A percentile compares a stretch with the other conserved stretches of the same genome.
These are phyloP conservation scores for Alternaria longipes DNA, from an alignment of 2,329 filamentous ascomycete species.

Conservation along the genomic window DNA sequence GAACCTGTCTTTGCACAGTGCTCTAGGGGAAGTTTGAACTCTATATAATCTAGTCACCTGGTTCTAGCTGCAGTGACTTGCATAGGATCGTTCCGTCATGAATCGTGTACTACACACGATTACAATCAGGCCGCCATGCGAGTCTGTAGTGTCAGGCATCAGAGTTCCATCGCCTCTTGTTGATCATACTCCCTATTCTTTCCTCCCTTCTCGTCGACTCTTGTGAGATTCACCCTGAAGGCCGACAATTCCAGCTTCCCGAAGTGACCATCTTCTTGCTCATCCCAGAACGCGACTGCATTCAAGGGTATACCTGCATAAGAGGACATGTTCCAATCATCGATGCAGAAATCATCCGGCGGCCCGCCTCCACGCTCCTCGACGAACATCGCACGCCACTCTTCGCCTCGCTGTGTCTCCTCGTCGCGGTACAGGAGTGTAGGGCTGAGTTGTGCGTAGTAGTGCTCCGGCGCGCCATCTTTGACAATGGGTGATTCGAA, in stretches of 20 bases:
- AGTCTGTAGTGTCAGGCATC: not conserved
- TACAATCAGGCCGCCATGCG: not conserved
- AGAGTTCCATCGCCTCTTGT: slow-evolving; percentile 21
- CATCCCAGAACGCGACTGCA: slow-evolving; percentile 50
- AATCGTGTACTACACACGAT: not conserved
- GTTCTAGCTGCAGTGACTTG: not conserved
- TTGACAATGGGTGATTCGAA: slow-evolving; percentile 17
- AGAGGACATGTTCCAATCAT: slow-evolving; percentile 40
- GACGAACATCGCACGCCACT: slow-evolving; percentile 43
- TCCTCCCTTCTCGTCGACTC: slow-evolving; percentile 1
- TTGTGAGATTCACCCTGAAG: slow-evolving; percentile 42
- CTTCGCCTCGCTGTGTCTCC: slow-evolving; percentile 41
- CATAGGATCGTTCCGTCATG: not conserved
- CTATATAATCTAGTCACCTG: not conserved
- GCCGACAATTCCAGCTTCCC: slow-evolving; percentile 44
- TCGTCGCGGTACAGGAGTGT: slow-evolving; percentile 42
- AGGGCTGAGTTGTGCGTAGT: slow-evolving; percentile 38
- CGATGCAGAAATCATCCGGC: slow-evolving; percentile 49
- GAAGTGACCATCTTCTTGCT: slow-evolving; percentile 22
- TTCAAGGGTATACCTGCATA: slow-evolving; percentile 49
- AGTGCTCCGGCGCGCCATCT: slow-evolving; percentile 5
- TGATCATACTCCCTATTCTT: not conserved
- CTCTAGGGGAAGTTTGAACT: not conserved
- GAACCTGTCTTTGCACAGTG: not conserved
- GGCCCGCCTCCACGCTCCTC: slow-evolving; percentile 23